A percentile compares a stretch with the other conserved stretches of the same genome.
Evolutionary conservation across 164 flowering plant species (phyloP).

Genomic region (Saururus chinensis): DNA sequence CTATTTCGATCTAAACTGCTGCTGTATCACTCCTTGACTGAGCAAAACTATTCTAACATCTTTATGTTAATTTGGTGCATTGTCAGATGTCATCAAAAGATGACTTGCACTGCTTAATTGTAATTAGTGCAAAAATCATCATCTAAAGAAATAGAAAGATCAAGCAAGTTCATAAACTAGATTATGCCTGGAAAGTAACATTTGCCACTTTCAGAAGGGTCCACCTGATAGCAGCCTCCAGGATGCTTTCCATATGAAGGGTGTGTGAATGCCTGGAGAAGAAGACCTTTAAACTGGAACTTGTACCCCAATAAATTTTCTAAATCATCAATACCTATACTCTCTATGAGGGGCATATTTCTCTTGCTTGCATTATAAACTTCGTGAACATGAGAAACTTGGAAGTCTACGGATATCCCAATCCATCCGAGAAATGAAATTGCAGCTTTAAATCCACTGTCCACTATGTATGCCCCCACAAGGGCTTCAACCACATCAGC

Average conservation of each 20-base stretch:
- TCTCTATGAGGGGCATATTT: slow-evolving; percentile 34
- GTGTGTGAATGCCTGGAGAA: slow-evolving; percentile 84
- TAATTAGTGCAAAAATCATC: no score
- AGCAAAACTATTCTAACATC: no score
- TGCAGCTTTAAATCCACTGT: slow-evolving; percentile 89
- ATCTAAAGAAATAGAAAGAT: no score
- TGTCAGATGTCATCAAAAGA: no score
- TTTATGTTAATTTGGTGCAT: no score
- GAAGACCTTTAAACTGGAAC: slow-evolving; percentile 65
- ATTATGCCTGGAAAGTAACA: no score
- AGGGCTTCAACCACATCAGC: slow-evolving; percentile 95
- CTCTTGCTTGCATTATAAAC: slow-evolving; percentile 37
- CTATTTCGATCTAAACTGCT: no score
- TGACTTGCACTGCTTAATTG: no score
- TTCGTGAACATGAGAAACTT: slow-evolving; percentile 37
- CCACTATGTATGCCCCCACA: slow-evolving; percentile 82
- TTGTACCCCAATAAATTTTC: slow-evolving; percentile 42
- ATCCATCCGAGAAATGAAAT: slow-evolving; percentile 81
- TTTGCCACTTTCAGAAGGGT: not conserved
- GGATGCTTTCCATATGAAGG: slow-evolving; percentile 69
- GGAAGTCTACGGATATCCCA: slow-evolving; percentile 62
- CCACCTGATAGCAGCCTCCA: slow-evolving; percentile 97
- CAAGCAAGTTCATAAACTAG: no score
- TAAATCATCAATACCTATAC: slow-evolving; percentile 33
- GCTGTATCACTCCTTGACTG: no score